Evolutionary conservation across 1,139 yeast genomes (phyloP).

Genomic region (Debaryomycetaceae sp.): DNA sequence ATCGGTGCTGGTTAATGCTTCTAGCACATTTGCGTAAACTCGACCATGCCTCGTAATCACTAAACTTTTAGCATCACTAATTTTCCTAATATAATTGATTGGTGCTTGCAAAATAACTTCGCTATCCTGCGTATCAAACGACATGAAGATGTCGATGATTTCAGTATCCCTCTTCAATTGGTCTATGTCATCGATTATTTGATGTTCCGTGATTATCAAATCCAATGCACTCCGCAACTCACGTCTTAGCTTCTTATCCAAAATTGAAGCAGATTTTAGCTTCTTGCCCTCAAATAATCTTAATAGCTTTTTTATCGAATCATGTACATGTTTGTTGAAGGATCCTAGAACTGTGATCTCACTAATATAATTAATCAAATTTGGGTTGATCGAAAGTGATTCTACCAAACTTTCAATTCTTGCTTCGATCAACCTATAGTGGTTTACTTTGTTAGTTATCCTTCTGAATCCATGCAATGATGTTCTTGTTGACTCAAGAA

Average conservation of each 20-base stretch:
- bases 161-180: conserved; percentile 1
- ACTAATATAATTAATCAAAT: conserved; percentile 20
- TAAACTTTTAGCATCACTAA: conserved; percentile 9
- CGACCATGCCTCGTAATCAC: conserved; percentile 13
- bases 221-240: conserved; percentile 5
- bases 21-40: conserved; percentile 16
- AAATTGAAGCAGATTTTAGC: conserved; percentile 14
- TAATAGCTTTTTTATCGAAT: conserved; percentile 2
- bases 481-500: conserved; percentile 6
- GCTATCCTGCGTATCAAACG: not conserved
- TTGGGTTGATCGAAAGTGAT: conserved; percentile 27
- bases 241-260: conserved; percentile 12
- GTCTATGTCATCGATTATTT: conserved; percentile 10
- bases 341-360: conserved; percentile 20
- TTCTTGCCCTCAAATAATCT: conserved; percentile 1
- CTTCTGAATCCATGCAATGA: conserved; percentile 7
- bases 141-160: not conserved
- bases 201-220: conserved; percentile 8
- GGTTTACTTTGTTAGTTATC: conserved; percentile 13
- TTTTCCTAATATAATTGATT: not conserved
- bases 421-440: conserved; percentile 25
- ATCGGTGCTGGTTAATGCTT: conserved; percentile 5
- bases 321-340: conserved; percentile 2
- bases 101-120: not conserved
- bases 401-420: conserved; percentile 24